Evolutionary conservation across 257 asterid species (phyloP), one percentile per base, ranked within the genome.

Genomic region (Plantago major): DNA sequence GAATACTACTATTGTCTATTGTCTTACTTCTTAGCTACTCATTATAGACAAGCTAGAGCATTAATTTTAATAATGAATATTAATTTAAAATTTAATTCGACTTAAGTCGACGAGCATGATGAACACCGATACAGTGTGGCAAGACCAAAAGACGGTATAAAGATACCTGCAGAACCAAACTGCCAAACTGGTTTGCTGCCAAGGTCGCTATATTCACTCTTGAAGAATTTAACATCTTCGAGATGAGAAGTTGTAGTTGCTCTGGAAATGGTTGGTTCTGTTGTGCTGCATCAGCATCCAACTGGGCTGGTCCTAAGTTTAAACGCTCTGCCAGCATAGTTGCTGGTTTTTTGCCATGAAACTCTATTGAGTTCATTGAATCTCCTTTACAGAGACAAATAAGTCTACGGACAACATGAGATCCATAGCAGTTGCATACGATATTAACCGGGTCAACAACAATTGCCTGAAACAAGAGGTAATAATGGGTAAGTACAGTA

Each of bases 381-480:
- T 82, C 92, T 61, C 97, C 99, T 79, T 79, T 75, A 77, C 96
- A 85, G 43, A 89, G 89, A 71, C 94, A 87, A 63, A 93, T 80
- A 65, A 93, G 89, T 72, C 96, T 84, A 65, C 99, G 79, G 11
- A 93, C 76, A 61, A 93, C 97, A 79, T 89, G 99, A 63, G 99
- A 93, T 71, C 97, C 99, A 77, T 93, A 74, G 68, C 91, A 84
- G 77, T 78, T 83, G 87, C 96, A 87, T 95, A 89, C 83, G 72
- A 85, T 57, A 54, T 83, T 94, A 68, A 82, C 78, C 45, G 90
- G 94, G 71, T 87, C 78, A 51, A 55, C 81, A 67, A 78, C 84
- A 60, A 89, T 74, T 65, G 71, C 87, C 99, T 93, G 79, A 63
- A 49, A 69, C 12, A 50, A 58, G 40, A 33, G 12, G 58, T 3